Evolutionary conservation across 2,329 filamentous ascomycete species (phyloP).

Genomic region (Exophiala spinifera): DNA sequence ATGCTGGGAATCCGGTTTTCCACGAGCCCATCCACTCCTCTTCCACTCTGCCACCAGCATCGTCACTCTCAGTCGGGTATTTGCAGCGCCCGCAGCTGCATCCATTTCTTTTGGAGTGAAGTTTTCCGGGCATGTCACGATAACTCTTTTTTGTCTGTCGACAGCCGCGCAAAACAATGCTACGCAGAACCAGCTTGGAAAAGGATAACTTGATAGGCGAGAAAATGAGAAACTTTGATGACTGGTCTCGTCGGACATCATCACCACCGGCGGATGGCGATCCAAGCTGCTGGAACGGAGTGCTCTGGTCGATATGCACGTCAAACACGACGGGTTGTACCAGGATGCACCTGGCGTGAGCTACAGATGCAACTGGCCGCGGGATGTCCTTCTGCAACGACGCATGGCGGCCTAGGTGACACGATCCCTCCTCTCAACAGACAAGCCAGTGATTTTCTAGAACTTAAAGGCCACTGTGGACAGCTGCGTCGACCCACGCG

Average conservation of each 20-base stretch:
- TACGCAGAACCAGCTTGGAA: too few relatives aligned
- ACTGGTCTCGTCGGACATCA: background rate
- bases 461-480: background rate
- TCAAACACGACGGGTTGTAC: constrained; percentile 5
- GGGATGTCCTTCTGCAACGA: background rate
- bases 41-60: background rate
- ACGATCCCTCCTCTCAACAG: background rate
- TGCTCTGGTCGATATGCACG: constrained; percentile 9
- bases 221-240: background rate
- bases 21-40: constrained; percentile 2
- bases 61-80: constrained; percentile 11
- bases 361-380: constrained; percentile 2
- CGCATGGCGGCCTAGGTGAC: background rate
- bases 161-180: too few relatives aligned
- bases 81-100: constrained; percentile 7
- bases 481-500: too few relatives aligned
- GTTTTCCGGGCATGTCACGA: too few relatives aligned
- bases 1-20: background rate
- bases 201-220: too few relatives aligned
- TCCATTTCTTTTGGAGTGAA: background rate
- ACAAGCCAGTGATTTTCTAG: background rate
- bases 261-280: background rate
- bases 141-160: too few relatives aligned
- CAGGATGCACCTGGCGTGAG: constrained; percentile 2
- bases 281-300: constrained; percentile 10